Evolutionary conservation across 768 basidiomycete species (phyloP).

Genomic region (Tylopilus felleus): DNA sequence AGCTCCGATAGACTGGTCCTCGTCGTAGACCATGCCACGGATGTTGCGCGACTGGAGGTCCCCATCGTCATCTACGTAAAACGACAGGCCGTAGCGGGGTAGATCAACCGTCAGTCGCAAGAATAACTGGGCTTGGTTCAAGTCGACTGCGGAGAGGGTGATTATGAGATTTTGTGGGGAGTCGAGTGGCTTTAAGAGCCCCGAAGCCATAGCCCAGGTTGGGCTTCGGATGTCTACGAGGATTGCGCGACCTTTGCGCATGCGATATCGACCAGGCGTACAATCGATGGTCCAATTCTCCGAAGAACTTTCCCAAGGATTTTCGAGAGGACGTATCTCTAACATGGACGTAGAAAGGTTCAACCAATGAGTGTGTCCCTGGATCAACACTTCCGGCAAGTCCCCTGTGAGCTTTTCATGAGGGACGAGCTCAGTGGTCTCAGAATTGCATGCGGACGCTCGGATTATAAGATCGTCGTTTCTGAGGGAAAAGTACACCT

Average conservation of each 20-base stretch:
- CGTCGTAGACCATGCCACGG: slow-evolving; percentile 42
- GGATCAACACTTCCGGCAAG: slow-evolving; percentile 24
- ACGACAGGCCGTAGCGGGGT: slow-evolving; percentile 41
- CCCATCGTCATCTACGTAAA: slow-evolving; percentile 33
- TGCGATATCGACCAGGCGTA: slow-evolving; percentile 3
- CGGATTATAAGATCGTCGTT: slow-evolving; percentile 18
- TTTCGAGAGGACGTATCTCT: slow-evolving; percentile 25
- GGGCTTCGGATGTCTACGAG: slow-evolving; percentile 30
- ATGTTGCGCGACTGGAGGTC: slow-evolving; percentile 41
- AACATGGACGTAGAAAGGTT: slow-evolving; percentile 21
- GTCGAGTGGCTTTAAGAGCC: slow-evolving; percentile 26
- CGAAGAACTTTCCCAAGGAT: slow-evolving; percentile 22
- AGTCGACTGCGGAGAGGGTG: neutral
- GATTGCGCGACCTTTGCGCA: slow-evolving; percentile 1
- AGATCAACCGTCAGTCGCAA: slow-evolving; percentile 30
- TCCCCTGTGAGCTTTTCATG: slow-evolving; percentile 22
- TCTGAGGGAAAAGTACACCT: slow-evolving; percentile 27
- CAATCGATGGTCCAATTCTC: slow-evolving; percentile 27
- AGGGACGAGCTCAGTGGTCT: slow-evolving; percentile 24
- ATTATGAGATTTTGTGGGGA: slow-evolving; percentile 23
- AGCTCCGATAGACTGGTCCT: slow-evolving; percentile 39
- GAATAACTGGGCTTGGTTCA: neutral
- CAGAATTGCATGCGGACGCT: slow-evolving; percentile 2
- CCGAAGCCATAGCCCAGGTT: slow-evolving; percentile 27
- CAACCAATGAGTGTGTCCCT: slow-evolving; percentile 30